Evolutionary conservation across 163 green algal genomes (phyloP), one percentile per base, ranked within the genome.

Genomic region (Prototheca wickerhamii): DNA sequence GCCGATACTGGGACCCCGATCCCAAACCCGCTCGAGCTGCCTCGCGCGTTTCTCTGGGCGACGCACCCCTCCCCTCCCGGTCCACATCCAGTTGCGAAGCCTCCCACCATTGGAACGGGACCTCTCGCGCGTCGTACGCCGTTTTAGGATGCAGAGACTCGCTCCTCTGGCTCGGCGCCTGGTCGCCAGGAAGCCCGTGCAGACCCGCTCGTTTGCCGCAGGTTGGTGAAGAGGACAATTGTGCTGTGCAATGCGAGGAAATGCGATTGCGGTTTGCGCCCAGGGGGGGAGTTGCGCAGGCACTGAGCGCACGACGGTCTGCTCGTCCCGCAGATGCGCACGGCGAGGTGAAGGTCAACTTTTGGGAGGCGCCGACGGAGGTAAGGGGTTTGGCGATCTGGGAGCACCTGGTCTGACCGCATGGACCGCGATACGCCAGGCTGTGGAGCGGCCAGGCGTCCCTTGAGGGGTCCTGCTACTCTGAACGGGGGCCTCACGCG

Each of bases 321-420:
- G 56, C 25, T 49, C 35, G 25, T 49, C 37, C 20, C 26, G 32
- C 75, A 85, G 78, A 83, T 60, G 69, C 68, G 4, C 78, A 85
- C 28, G 78, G 78, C 33, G 79, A 86, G 50, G 77, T 74, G 33
- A 86, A 86, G 58, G 60, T 81, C 26, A 84, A 86, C 46, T 54
- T 52, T 25, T 86, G 79, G 79, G 67, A 86, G 57, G 70, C 71
- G n/a, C 79, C 79, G 29, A 79, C 70, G 0, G 51, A 82, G 32
- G 63, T 82, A n/a, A n/a, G 31, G 55, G 15, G 26, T 54, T 25
- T 49, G 40, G 10, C 12, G 10, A 15, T 15, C 40, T 49, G 10
- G 40, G 40, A 15, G 40, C 12, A 49, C 12, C 40, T 23, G 40
- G 40, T 10, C 40, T 49, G 40, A 10, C 40, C 15, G 40, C 12